Base-by-base conservation (phyloP, 1,284 basidiomycete genomes). In the Trametes versicolor region DNA sequence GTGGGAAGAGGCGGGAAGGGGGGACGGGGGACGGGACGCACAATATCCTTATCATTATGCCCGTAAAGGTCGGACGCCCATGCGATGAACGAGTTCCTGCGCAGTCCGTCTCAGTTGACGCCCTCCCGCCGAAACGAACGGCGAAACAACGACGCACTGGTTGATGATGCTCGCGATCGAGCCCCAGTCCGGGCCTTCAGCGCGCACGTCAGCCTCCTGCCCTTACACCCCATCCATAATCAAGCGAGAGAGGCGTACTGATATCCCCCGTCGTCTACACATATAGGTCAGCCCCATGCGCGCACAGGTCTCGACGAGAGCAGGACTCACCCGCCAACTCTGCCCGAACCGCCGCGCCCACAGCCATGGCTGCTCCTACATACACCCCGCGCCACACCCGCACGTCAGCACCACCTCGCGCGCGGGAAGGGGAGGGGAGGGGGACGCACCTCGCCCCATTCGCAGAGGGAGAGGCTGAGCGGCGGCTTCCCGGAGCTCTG, bases 11-110 rank as follows among this genome's bases (percentile, higher is more conserved):
- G 7, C n/a, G 2, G 21, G 8, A 27, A 64, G 53, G 51, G 8
- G 13, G 5, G 17, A 19, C 13, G n/a, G 41, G 6, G 23, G 23
- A 36, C 12, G 37, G n/a, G 34, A 72, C 82, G 57, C 64, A 86
- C 86, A 71, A 88, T 87, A 70, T 89, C 87, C 73, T 88, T 73
- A 70, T 89, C 87, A 66, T 87, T 88, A 63, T 82, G 83, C 4
- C 85, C 87, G 70, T 85, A 88, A 68, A 88, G 89, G 74, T 88
- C 84, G 19, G 85, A 82, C 6, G 84, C 83, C 73, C 79, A 83
- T 0, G 87, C 81, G 56, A 81, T 78, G 67, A 81, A 80, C 5
- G 79, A 80, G 62, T 77, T 79, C 60, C 77, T 79, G 58, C 15
- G n/a, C n/a, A n/a, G 37, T 10, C 19, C 17, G n/a, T n/a, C 29